A percentile compares a stretch with the other conserved stretches of the same genome.
Evolutionary conservation across 2,329 filamentous ascomycete species (phyloP).

Genomic region (Clonostachys sp.): DNA sequence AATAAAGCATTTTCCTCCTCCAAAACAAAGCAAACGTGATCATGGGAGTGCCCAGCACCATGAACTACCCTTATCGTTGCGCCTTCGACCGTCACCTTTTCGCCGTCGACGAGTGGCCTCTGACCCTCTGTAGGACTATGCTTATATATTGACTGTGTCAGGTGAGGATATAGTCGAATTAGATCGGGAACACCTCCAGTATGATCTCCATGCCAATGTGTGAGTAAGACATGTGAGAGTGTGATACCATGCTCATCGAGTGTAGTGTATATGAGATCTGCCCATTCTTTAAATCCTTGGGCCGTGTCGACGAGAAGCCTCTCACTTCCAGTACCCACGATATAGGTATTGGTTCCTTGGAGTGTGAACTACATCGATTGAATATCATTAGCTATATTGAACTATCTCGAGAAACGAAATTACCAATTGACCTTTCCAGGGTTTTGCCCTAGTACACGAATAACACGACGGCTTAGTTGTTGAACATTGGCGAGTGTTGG

Average conservation of each 20-base stretch:
- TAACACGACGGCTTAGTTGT: conserved; percentile 30
- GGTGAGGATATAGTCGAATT: conserved; percentile 11
- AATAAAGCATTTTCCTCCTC: conserved; percentile 64
- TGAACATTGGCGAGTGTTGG: conserved; percentile 31
- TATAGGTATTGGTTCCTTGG: conserved; percentile 75
- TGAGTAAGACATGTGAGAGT: conserved; percentile 50
- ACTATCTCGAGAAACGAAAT: no score
- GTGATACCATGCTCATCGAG: conserved; percentile 23
- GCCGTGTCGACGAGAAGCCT: conserved; percentile 71
- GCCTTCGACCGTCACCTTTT: conserved; percentile 43
- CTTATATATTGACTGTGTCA: conserved; percentile 47
- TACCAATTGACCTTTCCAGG: conserved; percentile 30
- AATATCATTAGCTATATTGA: no score
- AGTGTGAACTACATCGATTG: conserved; percentile 46
- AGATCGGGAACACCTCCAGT: conserved; percentile 61
- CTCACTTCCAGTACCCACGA: conserved; percentile 58
- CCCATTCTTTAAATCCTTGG: conserved; percentile 42
- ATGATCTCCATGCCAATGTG: conserved; percentile 75
- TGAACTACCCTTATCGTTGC: conserved; percentile 58
- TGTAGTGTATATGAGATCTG: neutral
- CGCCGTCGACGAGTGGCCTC: conserved; percentile 34
- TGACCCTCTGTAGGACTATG: conserved; percentile 38
- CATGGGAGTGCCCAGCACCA: conserved; percentile 65
- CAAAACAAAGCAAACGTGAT: conserved; percentile 64
- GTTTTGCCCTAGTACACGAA: conserved; percentile 37